Evolutionary conservation across 306 rosid species (phyloP).

Genomic region (Sophora flavescens): DNA sequence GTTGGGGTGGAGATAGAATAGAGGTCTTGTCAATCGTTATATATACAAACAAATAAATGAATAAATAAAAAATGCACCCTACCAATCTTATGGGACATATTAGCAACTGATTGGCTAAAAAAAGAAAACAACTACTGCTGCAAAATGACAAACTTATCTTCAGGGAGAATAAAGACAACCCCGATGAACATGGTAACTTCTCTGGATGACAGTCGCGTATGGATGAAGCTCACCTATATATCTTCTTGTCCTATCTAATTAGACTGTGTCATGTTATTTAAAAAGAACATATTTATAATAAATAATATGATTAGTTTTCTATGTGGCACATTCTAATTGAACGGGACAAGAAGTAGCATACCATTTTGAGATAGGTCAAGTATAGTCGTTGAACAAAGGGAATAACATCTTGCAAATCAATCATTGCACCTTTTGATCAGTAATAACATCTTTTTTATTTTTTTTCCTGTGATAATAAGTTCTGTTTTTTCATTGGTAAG

Average conservation of each 20-base stretch:
- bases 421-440: neutral
- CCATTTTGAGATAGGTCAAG: no score
- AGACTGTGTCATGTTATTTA: no score
- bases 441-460: neutral
- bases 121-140: neutral
- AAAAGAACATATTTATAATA: no score
- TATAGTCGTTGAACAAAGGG: neutral
- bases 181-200: neutral
- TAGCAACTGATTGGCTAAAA: neutral
- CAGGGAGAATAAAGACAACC: neutral
- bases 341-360: no score
- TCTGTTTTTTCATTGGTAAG: neutral
- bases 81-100: slow-evolving; percentile 14
- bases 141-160: slow-evolving; percentile 12
- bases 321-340: no score
- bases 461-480: neutral
- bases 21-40: neutral
- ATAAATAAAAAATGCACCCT: neutral
- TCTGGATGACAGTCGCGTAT: neutral
- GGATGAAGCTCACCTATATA: no score
- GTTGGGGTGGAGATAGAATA: neutral
- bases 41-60: neutral
- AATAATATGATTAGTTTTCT: no score
- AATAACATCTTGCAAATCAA: neutral
- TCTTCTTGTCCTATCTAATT: no score